Percentiles rank a stretch among this genome's conserved stretches.
Conservation (phyloP, 2,329 filamentous ascomycete species). For the Alternaria sp. region DNA sequence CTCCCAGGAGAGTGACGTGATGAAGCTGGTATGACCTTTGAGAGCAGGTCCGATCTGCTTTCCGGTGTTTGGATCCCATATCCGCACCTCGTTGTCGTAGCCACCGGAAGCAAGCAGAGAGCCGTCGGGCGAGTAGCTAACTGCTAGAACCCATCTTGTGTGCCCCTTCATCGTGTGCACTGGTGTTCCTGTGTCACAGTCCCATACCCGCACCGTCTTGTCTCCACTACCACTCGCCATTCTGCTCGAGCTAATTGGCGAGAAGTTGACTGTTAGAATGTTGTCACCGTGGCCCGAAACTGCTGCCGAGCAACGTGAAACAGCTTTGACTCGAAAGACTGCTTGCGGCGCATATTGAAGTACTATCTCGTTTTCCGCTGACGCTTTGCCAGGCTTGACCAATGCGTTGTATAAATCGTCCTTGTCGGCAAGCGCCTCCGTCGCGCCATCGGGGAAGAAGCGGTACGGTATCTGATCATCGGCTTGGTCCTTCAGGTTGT, state of each 20-base stretch:
- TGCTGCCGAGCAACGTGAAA: conserved; percentile 86
- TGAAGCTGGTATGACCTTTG: conserved; percentile 88
- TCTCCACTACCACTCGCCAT: conserved; percentile 92
- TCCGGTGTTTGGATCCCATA: conserved; percentile 88
- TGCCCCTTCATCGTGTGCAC: conserved; percentile 87
- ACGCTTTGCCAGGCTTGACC: conserved; percentile 53
- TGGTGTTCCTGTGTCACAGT: conserved; percentile 91
- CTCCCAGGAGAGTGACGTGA: conserved; percentile 89
- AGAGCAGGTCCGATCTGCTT: conserved; percentile 74
- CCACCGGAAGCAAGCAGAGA: conserved; percentile 84
- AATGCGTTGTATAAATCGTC: conserved; percentile 54
- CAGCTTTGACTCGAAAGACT: conserved; percentile 90
- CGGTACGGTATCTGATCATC: conserved; percentile 73
- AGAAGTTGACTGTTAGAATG: conserved; percentile 87
- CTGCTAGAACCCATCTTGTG: conserved; percentile 86
- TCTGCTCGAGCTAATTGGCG: conserved; percentile 75
- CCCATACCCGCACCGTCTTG: conserved; percentile 90
- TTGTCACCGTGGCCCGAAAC: conserved; percentile 92
- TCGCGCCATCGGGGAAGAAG: conserved; percentile 63
- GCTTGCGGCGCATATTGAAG: conserved; percentile 81
- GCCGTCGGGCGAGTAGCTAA: conserved; percentile 87
- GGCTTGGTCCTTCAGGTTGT: conserved; percentile 75
- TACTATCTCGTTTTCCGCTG: conserved; percentile 68
- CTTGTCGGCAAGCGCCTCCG: conserved; percentile 56
- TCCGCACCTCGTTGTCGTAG: conserved; percentile 89